Base-by-base conservation (phyloP, 176 grass and related monocot species). In the Stipa capillata region DNA sequence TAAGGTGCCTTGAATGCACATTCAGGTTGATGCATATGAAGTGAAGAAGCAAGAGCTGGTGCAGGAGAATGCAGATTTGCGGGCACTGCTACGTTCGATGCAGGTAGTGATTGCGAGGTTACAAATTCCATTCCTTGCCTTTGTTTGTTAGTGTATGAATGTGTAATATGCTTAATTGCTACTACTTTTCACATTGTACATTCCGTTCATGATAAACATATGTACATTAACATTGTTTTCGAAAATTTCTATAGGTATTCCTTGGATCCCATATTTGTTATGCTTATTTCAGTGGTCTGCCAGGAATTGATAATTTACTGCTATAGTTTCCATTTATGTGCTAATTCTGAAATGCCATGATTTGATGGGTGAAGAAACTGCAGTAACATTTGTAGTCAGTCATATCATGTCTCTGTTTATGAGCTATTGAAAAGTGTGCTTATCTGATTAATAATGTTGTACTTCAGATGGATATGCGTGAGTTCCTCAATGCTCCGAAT, bases 1-100 rank as follows among this genome's bases (percentile, higher is more conserved):
- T 86, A 11, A 86, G 45, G 18, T 54, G 42, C 48, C 64, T 60
- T 72, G 36, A 82, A 17, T 50, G 21, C 15, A 58, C 50, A 35
- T 73, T 62, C 78, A 99, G 96, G 92, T 83, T 81, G 96, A 99
- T 89, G 90, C 96, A 72, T 99, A 99, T 82, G 96, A 99, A 87
- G 92, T 87, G 29, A 99, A 99, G 79, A 93, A 95, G 73, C 96
- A 91, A 91, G 96, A 99, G 42, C 67, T 99, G 37, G 82, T 96
- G 75, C 87, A 90, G 81, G 96, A 99, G 88, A 99, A 99, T 74
- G 72, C 92, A 75, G 96, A 99, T 87, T 85, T 99, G 67, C 80
- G 92, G 7, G 92, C 90, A 16, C 71, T 99, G 35, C 84, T 99
- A 73, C 96, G 92, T 73, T 99, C 96, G 18, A 99, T 93, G 90